Evolutionary conservation across 805 yeast species (phyloP), one percentile per base, ranked within the genome.

Genomic region (Starmerella bombi): DNA sequence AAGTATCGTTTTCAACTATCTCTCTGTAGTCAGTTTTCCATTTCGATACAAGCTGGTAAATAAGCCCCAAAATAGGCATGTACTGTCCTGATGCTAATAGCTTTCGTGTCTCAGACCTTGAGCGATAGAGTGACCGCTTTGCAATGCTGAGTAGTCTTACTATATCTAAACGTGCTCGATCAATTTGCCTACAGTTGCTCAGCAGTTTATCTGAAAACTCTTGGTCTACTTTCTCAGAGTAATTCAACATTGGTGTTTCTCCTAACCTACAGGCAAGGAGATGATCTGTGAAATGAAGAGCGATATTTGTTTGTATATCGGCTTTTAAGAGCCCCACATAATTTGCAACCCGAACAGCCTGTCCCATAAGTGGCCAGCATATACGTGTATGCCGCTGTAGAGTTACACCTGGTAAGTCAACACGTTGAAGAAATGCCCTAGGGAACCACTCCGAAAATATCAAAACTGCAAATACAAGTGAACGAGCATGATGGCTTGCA

Each of bases 341-440:
- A 55, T 83, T 93, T 2, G 94, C 88, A 32, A 85, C 60, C 41
- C 96, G 65, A 1, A 84, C 79, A 0, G 93, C 84, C 2, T 82
- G 75, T 2, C 95, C 95, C 38, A 82, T 77, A 44, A 85, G 69
- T 93, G 85, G 81, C 88, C 94, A 85, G 0, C 93, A 81, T 88
- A 85, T 80, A 32, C 94, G 67, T 55, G 43, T 35, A 28, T 40
- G 34, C 17, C 36, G 10, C 21, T 29, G 19, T 15, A 40, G 27
- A 18, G 38, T 29, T 14, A 29, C 39, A 12, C 40, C 38, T 9
- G 38, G 34, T 4, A 27, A 23, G 17, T 25, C 5, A 16, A 16
- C 28, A 17, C 21, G 21, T 12, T 16, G 9, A 15, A 39, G 37
- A 9, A 34, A 36, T 10, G 39, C 39, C 12, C 38, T 27, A 9